phyloP scores from a whole-genome alignment of 2,329 filamentous ascomycete species.

The Torrubiella hemipterigena region DNA sequence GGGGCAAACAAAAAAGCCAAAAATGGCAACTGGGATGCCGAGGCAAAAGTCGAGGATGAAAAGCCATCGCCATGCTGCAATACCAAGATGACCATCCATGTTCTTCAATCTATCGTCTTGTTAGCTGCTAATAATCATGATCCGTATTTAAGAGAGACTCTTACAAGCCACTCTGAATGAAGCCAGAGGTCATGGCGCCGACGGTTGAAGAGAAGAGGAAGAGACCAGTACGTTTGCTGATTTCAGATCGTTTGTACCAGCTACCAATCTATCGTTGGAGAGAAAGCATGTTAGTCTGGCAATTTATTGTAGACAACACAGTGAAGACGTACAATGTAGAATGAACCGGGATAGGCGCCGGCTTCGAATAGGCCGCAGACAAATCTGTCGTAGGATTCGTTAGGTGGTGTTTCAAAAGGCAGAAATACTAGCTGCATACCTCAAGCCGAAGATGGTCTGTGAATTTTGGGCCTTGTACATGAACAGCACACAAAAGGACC shows the following conservation, averaged over 20 bases:
- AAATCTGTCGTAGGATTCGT: conserved; percentile 22
- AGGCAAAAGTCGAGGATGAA: conserved; percentile 26
- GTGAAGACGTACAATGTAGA: conserved; percentile 23
- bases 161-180: conserved; percentile 20
- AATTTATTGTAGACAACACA: not conserved
- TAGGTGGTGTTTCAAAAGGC: not conserved
- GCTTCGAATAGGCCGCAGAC: conserved; percentile 43
- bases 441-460: conserved; percentile 28
- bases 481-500: conserved; percentile 27
- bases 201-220: conserved; percentile 47
- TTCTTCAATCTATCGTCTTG: conserved; percentile 8
- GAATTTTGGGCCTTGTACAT: conserved; percentile 24
- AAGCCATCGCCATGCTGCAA: conserved; percentile 23
- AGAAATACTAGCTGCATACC: not conserved
- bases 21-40: conserved; percentile 20
- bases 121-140: not conserved
- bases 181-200: conserved; percentile 23
- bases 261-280: conserved; percentile 27
- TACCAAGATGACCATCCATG: conserved; percentile 20
- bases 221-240: conserved; percentile 42
- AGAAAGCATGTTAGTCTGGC: not conserved
- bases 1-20: conserved; percentile 5
- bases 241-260: conserved; percentile 48
- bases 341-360: conserved; percentile 41
- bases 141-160: not conserved